A percentile compares a stretch with the other conserved stretches of the same genome.
These are phyloP conservation scores for Ceratocystis cacaofunesta DNA, from an alignment of 2,329 filamentous ascomycete species.

Conservation along the genomic window DNA sequence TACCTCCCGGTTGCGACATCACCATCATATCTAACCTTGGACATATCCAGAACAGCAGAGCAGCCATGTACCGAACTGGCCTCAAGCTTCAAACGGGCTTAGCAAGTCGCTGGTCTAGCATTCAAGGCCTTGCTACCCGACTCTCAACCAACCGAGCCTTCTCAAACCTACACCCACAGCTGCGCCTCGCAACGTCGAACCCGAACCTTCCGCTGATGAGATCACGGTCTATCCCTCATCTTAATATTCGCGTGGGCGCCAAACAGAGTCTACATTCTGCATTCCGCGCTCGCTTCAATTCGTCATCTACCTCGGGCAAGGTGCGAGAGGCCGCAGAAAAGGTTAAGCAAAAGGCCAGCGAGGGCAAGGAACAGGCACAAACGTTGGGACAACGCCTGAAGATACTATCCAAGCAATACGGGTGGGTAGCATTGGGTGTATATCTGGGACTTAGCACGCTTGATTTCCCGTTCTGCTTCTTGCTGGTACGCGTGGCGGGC, in stretches of 20 bases:
- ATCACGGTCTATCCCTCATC: neutral
- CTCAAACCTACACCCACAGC: neutral
- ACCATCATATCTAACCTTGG: neutral
- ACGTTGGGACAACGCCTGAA: slow-evolving; percentile 59
- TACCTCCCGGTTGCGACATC: neutral
- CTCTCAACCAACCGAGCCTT: neutral
- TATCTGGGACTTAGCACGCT: slow-evolving; percentile 70
- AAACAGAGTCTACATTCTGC: neutral
- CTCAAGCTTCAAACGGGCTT: neutral
- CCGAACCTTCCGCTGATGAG: neutral
- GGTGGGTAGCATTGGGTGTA: slow-evolving; percentile 84
- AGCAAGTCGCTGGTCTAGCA: slow-evolving; percentile 1
- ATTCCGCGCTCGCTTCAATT: slow-evolving; percentile 3
- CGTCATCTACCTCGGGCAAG: slow-evolving; percentile 5
- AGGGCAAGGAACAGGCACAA: slow-evolving; percentile 13
- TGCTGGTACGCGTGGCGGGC: slow-evolving; percentile 68
- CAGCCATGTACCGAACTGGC: slow-evolving; percentile 2
- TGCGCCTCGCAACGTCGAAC: neutral
- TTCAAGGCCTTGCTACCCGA: neutral
- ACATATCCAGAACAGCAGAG: neutral
- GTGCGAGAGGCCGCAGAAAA: slow-evolving; percentile 9
- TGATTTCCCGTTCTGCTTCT: slow-evolving; percentile 91
- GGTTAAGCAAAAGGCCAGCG: slow-evolving; percentile 13
- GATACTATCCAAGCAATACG: slow-evolving; percentile 81
- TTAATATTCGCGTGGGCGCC: neutral